Base-by-base conservation (phyloP, 371 early-diverging fungal genomes). In the Basidiobolus heterosporus region DNA sequence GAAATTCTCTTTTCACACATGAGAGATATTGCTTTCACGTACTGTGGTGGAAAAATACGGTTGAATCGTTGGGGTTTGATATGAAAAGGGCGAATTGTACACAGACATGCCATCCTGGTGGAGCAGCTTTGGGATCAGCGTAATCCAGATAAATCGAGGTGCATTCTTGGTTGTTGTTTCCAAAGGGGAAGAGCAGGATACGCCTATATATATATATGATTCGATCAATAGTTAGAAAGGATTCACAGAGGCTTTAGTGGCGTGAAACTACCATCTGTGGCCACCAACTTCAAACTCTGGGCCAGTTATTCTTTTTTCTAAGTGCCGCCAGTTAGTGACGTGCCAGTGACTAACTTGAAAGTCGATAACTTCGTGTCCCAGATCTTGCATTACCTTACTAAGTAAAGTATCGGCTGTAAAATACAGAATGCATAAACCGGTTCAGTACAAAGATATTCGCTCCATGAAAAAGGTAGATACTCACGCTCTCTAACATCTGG, bases 121-220 rank as follows among this genome's bases (percentile, higher is more conserved):
- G 61, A 38, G 60, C 62, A 37, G 58, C 64, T 45, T 70, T 61
- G 35, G 67, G 78, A 50, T 88, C 82, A 37, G 84, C 73, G 53
- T 77, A 78, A 52, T 92, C 91, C 36, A 93, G 56, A 62, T 88
- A 96, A 35, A 81, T 65, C 2, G 94, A 86, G 8, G 84, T 58
- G 0, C 56, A 58, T 21, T 88, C 85, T 0, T 42, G 45, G 30
- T 66, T 69, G 38, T 76, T 70, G 65, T 96, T 96, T 20, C 96
- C 96, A 42, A 62, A 72, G 24, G 96, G 93, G 63, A 92, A 96
- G 17, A 93, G 61, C 4, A 95, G 65, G 20, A 93, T 69, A 48
- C 83, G 70, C 91, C 90, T 82, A 21, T 17, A 24, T 15, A 19
- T 42, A 18, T 14, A 16, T 17, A 22, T n/a, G n/a, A n/a, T n/a